These are phyloP conservation scores for Trichosporon sp. DNA, from an alignment of 1,284 basidiomycete species.

Conservation along the genomic window DNA sequence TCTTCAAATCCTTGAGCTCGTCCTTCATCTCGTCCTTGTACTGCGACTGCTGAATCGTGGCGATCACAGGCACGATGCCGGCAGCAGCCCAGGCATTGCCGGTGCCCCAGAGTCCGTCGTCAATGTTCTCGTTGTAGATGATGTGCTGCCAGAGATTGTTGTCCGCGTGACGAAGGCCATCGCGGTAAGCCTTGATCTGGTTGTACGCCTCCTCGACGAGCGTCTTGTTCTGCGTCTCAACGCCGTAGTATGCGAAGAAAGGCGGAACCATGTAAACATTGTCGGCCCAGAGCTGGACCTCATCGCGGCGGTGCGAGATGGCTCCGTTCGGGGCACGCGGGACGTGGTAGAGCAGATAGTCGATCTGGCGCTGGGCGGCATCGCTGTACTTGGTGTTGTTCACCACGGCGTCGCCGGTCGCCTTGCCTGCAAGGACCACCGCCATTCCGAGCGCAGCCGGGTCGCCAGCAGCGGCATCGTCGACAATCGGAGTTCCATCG, in stretches of 20 bases:
- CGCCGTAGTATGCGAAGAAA: conserved; percentile 84
- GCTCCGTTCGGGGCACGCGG: conserved; percentile 65
- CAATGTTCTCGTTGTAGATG: conserved; percentile 18
- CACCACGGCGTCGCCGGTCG: conserved; percentile 23
- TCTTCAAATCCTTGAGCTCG: conserved; percentile 46
- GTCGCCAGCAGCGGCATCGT: conserved; percentile 65
- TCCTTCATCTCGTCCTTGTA: conserved; percentile 36
- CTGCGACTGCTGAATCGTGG: conserved; percentile 48
- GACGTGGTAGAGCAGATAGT: conserved; percentile 62
- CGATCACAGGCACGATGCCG: conserved; percentile 52
- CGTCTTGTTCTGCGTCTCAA: conserved; percentile 60
- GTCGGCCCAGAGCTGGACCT: conserved; percentile 54
- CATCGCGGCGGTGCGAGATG: conserved; percentile 59
- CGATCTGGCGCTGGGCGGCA: conserved; percentile 65
- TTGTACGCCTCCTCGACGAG: conserved; percentile 66
- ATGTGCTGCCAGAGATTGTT: conserved; percentile 47
- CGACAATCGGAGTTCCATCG: conserved; percentile 30
- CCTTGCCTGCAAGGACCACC: conserved; percentile 59
- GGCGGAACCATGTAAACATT: conserved; percentile 66
- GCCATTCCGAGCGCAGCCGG: conserved; percentile 76
- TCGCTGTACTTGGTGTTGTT: conserved; percentile 56
- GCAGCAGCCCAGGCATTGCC: conserved; percentile 54
- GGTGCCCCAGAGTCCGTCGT: conserved; percentile 43
- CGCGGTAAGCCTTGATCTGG: conserved; percentile 72
- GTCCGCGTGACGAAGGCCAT: conserved; percentile 38